These are phyloP conservation scores for Geotrichum aggregatum DNA, from an alignment of 1,139 yeast genomes.

Conservation along the genomic window DNA sequence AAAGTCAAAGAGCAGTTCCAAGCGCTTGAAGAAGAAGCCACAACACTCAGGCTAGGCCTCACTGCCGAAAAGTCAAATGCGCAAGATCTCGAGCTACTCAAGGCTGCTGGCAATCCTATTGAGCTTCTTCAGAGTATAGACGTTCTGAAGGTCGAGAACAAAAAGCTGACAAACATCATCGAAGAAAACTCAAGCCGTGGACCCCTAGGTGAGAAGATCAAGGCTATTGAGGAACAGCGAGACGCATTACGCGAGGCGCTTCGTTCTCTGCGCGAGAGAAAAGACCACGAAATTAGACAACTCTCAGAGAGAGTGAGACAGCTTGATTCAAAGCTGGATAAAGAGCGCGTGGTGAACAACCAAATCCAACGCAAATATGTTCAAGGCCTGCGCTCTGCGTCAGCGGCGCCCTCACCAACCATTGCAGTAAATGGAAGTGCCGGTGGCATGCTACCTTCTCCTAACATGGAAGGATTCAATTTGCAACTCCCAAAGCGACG, in stretches of 20 bases:
- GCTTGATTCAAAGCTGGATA: constrained; percentile 33
- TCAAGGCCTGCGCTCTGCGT: constrained; percentile 24
- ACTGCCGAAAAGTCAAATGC: constrained; percentile 33
- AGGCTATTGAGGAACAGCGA: constrained; percentile 41
- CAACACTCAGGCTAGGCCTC: constrained; percentile 36
- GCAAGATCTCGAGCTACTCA: constrained; percentile 32
- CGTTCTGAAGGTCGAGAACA: constrained; percentile 38
- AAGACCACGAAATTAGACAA: constrained; percentile 39
- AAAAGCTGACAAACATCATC: constrained; percentile 32
- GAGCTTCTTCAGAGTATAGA: constrained; percentile 35
- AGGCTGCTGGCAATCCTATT: constrained; percentile 35
- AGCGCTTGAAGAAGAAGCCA: constrained; percentile 35
- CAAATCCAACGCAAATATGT: constrained; percentile 34
- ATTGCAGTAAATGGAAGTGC: not conserved
- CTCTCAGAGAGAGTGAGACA: constrained; percentile 34
- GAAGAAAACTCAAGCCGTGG: constrained; percentile 36
- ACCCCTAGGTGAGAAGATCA: constrained; percentile 32
- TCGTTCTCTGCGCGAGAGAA: constrained; percentile 38
- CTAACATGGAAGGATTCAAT: constrained; percentile 1
- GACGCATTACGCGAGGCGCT: constrained; percentile 44
- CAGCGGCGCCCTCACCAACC: not conserved
- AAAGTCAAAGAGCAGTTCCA: constrained; percentile 30
- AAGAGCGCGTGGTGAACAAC: constrained; percentile 23
- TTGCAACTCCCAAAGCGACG: constrained; percentile 4
- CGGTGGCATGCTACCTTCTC: not conserved